A percentile compares a stretch with the other conserved stretches of the same genome.
Evolutionary conservation across 768 basidiomycete species (phyloP).

Genomic region (Lactifluus subvellereus): DNA sequence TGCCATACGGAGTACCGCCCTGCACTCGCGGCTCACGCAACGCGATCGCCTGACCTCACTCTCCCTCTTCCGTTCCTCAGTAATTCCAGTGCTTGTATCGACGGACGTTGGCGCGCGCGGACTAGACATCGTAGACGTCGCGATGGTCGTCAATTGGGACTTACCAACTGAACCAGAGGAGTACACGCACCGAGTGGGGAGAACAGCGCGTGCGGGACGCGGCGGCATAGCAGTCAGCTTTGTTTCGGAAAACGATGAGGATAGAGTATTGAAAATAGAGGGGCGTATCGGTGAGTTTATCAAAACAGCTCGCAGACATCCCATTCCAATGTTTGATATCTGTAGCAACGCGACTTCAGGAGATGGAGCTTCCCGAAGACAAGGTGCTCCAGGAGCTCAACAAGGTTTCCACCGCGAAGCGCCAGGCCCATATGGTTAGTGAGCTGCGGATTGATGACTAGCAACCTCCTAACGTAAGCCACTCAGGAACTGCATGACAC

Average conservation of each 20-base stretch:
- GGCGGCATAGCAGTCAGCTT: slow-evolving; percentile 91
- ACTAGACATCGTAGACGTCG: slow-evolving; percentile 93
- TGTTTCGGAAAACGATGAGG: slow-evolving; percentile 90
- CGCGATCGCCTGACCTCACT: slow-evolving; percentile 80
- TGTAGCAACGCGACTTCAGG: slow-evolving; percentile 56
- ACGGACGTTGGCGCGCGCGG: slow-evolving; percentile 96
- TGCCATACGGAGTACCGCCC: slow-evolving; percentile 75
- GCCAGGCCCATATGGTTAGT: slow-evolving; percentile 88
- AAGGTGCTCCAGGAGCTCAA: slow-evolving; percentile 83
- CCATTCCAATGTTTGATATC: slow-evolving; percentile 1
- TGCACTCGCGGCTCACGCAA: slow-evolving; percentile 93
- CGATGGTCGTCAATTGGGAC: slow-evolving; percentile 97
- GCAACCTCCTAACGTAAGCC: slow-evolving; percentile 13
- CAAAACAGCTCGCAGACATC: not conserved
- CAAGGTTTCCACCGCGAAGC: slow-evolving; percentile 85
- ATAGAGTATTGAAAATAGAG: slow-evolving; percentile 77
- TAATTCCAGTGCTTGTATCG: slow-evolving; percentile 87
- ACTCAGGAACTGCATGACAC: slow-evolving; percentile 77
- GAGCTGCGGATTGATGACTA: not conserved
- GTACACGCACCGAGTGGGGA: slow-evolving; percentile 92
- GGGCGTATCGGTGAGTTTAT: slow-evolving; percentile 69
- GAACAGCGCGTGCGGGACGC: slow-evolving; percentile 86
- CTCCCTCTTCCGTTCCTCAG: slow-evolving; percentile 76
- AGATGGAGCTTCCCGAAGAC: slow-evolving; percentile 71
- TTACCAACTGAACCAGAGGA: slow-evolving; percentile 85